phyloP scores from a whole-genome alignment of 495 filamentous ascomycete genomes.

The Bryoglossum gracile region DNA sequence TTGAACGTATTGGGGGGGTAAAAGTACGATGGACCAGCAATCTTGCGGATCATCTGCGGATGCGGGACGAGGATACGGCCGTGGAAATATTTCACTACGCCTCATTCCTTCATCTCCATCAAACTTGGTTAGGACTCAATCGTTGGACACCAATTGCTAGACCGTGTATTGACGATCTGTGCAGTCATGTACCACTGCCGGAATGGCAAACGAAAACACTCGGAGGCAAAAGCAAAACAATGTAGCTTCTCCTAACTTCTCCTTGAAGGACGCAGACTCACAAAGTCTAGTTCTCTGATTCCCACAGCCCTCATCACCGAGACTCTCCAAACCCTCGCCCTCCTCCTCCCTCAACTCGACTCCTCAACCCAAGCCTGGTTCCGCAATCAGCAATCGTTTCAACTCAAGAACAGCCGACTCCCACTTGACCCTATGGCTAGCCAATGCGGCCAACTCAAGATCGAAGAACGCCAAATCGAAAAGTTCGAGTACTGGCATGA shows the following conservation, averaged over 20 bases:
- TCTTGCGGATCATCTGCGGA: slow-evolving; percentile 37
- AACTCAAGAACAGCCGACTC: neutral
- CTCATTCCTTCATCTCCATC: slow-evolving; percentile 30
- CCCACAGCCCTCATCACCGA: slow-evolving; percentile 35
- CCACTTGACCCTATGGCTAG: slow-evolving; percentile 25
- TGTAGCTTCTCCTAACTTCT: no score
- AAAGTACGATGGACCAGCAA: slow-evolving; percentile 37
- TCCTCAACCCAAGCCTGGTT: slow-evolving; percentile 27
- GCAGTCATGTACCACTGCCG: neutral
- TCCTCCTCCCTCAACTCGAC: slow-evolving; percentile 37
- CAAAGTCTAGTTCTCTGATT: slow-evolving; percentile 17
- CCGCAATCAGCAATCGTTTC: slow-evolving; percentile 7
- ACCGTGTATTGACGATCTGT: no score
- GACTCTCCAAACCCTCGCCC: slow-evolving; percentile 38
- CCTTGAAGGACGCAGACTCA: no score
- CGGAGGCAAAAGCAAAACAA: no score
- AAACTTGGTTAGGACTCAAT: neutral
- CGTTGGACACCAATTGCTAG: no score
- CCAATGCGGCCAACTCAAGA: slow-evolving; percentile 26
- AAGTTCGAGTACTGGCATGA: slow-evolving; percentile 44
- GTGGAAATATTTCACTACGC: slow-evolving; percentile 39
- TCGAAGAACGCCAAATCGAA: slow-evolving; percentile 35
- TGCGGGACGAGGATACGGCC: slow-evolving; percentile 33
- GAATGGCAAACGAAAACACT: neutral
- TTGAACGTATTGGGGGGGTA: slow-evolving; percentile 32